These are phyloP conservation scores for Kalmanozyma brasiliensis DNA, from an alignment of 1,284 basidiomycete genomes.

Conservation along the genomic window DNA sequence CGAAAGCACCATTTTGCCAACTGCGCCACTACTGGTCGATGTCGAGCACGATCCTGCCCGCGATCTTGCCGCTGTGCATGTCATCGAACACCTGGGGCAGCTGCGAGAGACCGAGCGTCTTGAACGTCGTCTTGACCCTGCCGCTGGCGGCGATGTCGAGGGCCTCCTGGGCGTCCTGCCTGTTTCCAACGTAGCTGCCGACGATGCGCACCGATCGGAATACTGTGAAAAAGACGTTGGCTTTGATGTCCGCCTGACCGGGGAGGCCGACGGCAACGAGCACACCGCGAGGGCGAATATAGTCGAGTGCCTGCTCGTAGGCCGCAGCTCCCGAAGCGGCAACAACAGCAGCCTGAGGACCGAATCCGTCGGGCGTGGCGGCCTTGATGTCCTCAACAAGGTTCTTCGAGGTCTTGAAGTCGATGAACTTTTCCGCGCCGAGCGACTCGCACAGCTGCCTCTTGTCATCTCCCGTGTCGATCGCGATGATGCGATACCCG, in stretches of 20 bases:
- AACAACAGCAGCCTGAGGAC: slow-evolving; percentile 75
- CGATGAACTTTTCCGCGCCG: slow-evolving; percentile 82
- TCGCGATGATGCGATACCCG: slow-evolving; percentile 78
- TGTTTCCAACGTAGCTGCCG: slow-evolving; percentile 78
- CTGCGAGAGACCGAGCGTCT: slow-evolving; percentile 72
- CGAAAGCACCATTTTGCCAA: no score
- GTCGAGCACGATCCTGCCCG: slow-evolving; percentile 76
- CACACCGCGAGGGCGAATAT: slow-evolving; percentile 74
- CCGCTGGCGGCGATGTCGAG: slow-evolving; percentile 78
- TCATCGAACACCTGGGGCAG: slow-evolving; percentile 73
- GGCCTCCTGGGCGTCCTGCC: slow-evolving; percentile 69
- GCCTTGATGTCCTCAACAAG: slow-evolving; percentile 75
- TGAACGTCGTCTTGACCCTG: slow-evolving; percentile 75
- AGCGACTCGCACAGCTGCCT: slow-evolving; percentile 76
- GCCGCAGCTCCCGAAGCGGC: slow-evolving; percentile 71
- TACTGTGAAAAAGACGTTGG: slow-evolving; percentile 76
- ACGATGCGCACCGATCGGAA: slow-evolving; percentile 75
- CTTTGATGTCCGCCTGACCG: slow-evolving; percentile 73
- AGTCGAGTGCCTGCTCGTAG: slow-evolving; percentile 76
- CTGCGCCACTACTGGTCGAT: slow-evolving; percentile 51
- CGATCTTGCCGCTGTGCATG: slow-evolving; percentile 73
- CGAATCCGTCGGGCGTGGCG: slow-evolving; percentile 75
- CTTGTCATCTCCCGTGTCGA: slow-evolving; percentile 83
- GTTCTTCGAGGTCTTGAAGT: slow-evolving; percentile 75
- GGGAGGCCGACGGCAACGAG: slow-evolving; percentile 82